Evolutionary conservation across 176 grass and related monocot genomes (phyloP).

Genomic region (Puccinellia tenuiflora): DNA sequence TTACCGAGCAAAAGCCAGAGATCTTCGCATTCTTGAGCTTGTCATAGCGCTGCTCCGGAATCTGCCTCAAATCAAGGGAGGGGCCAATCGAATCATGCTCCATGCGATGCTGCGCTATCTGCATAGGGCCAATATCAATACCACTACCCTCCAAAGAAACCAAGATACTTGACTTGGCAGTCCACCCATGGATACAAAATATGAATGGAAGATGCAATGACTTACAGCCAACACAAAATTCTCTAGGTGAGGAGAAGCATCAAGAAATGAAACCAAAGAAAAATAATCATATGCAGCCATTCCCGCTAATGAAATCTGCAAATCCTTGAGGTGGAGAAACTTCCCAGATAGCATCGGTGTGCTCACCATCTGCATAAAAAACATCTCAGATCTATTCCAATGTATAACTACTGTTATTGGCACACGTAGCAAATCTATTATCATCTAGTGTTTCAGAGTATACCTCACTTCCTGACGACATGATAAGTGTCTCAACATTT

Average conservation of each 20-base stretch:
- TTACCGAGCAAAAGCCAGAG: neutral
- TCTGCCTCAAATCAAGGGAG: neutral
- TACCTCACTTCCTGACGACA: neutral
- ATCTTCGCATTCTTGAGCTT: slow-evolving; percentile 12
- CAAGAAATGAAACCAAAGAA: slow-evolving; percentile 5
- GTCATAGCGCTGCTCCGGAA: neutral
- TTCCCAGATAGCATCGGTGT: slow-evolving; percentile 16
- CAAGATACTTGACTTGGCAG: neutral
- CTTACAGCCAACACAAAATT: slow-evolving; percentile 12
- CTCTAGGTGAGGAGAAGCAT: slow-evolving; percentile 5
- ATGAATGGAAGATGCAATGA: neutral
- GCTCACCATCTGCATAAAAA: neutral
- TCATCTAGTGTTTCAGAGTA: neutral
- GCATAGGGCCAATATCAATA: neutral
- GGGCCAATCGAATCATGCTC: neutral
- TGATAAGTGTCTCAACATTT: slow-evolving; percentile 14
- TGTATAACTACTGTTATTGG: neutral
- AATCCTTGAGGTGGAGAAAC: slow-evolving; percentile 17
- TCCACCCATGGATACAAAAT: neutral
- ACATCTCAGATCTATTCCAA: neutral
- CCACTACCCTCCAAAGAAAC: neutral
- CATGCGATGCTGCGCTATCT: neutral
- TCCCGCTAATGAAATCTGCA: neutral
- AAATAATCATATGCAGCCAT: neutral
- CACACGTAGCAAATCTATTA: neutral